Percentiles rank a stretch among this genome's conserved stretches.
Evolutionary conservation across 1,284 basidiomycete genomes (phyloP).

Genomic region (Amylostereum areolatum): DNA sequence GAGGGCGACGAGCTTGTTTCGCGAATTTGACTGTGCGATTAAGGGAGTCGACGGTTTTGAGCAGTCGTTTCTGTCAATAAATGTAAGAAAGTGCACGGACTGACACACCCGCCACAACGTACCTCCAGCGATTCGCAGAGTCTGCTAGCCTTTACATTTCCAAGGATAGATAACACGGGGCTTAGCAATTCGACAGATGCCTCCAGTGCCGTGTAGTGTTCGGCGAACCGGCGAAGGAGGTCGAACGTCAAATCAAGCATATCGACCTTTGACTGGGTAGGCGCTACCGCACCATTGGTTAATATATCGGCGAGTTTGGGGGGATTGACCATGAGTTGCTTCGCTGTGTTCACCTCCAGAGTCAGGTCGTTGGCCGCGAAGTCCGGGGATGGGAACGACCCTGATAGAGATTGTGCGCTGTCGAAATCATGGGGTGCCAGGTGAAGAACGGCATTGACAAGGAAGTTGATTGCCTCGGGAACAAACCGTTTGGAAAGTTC

Average conservation of each 20-base stretch:
- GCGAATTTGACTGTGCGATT: conserved; percentile 71
- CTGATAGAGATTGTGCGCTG: conserved; percentile 46
- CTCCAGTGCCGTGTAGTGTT: conserved; percentile 71
- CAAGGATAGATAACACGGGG: conserved; percentile 60
- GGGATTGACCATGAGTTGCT: conserved; percentile 30
- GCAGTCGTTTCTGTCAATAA: conserved; percentile 35
- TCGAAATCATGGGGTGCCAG: conserved; percentile 62
- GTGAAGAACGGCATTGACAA: conserved; percentile 66
- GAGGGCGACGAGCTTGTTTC: conserved; percentile 66
- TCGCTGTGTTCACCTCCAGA: conserved; percentile 37
- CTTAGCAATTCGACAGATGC: conserved; percentile 83
- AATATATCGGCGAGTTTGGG: conserved; percentile 45
- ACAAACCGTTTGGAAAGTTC: conserved; percentile 79
- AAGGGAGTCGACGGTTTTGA: conserved; percentile 39
- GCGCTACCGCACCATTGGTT: conserved; percentile 32
- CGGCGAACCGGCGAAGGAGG: conserved; percentile 63
- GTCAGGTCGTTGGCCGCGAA: conserved; percentile 43
- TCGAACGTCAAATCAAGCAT: conserved; percentile 57
- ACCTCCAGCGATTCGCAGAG: conserved; percentile 56
- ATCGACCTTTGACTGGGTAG: conserved; percentile 56
- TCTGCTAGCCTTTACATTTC: conserved; percentile 41
- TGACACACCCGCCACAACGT: not conserved
- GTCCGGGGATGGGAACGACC: conserved; percentile 70
- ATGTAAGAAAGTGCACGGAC: not conserved
- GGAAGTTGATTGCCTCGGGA: conserved; percentile 87